Conservation (phyloP, 2,329 filamentous ascomycete species). For the Talaromyces rugulosus region DNA sequence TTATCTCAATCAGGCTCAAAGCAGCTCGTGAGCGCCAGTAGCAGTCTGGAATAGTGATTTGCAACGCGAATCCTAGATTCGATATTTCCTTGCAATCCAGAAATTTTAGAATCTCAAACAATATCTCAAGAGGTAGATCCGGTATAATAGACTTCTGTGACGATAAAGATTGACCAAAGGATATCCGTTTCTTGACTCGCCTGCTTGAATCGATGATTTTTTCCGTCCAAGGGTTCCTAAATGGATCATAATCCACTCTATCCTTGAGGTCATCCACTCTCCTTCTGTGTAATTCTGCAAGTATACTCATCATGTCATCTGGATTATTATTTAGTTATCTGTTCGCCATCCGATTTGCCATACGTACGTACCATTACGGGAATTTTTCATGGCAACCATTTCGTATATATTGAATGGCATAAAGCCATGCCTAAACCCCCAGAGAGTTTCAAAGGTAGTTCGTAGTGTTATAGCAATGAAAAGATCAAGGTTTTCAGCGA, state of each 20-base stretch:
- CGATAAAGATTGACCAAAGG: background rate
- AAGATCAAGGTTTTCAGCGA: conserved; percentile 4
- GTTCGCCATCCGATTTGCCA: too few relatives aligned
- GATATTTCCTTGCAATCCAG: conserved; percentile 1
- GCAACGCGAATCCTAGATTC: background rate
- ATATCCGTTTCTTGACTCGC: background rate
- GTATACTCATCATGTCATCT: too few relatives aligned
- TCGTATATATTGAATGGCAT: too few relatives aligned
- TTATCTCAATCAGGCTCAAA: background rate
- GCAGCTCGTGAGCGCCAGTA: conserved; percentile 8
- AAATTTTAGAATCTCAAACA: conserved; percentile 1
- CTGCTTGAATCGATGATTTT: conserved; percentile 2
- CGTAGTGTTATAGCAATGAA: background rate
- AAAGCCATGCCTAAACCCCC: too few relatives aligned
- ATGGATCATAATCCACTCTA: too few relatives aligned
- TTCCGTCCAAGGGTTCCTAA: too few relatives aligned
- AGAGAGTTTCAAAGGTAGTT: too few relatives aligned
- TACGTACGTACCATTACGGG: too few relatives aligned
- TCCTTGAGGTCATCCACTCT: too few relatives aligned
- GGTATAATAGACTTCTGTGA: background rate
- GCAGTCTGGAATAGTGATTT: conserved; percentile 1
- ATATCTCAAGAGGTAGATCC: conserved; percentile 1
- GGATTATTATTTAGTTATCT: too few relatives aligned
- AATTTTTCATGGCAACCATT: too few relatives aligned
- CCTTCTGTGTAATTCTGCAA: too few relatives aligned